A percentile compares a stretch with the other conserved stretches of the same genome.
These are phyloP conservation scores for Entelexis paramagnoliae DNA, from an alignment of 1,139 yeast genomes.

Conservation along the genomic window DNA sequence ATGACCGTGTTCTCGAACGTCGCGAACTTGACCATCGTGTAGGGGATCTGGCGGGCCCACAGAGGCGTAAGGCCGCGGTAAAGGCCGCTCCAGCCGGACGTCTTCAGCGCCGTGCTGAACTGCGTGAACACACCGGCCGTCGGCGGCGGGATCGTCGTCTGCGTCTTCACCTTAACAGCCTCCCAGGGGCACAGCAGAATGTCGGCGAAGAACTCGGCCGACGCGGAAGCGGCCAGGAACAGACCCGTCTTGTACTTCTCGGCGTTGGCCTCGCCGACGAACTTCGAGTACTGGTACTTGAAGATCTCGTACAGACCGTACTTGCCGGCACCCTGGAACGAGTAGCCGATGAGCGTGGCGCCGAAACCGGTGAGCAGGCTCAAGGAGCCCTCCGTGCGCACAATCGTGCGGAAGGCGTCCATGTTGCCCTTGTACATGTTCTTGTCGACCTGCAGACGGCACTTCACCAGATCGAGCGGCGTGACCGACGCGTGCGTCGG, in stretches of 20 bases:
- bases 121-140: conserved; percentile 57
- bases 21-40: conserved; percentile 93
- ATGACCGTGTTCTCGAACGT: conserved; percentile 84
- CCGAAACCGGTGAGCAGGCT: conserved; percentile 80
- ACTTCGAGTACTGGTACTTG: conserved; percentile 62
- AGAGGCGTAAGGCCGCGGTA: conserved; percentile 83
- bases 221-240: conserved; percentile 74
- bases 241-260: conserved; percentile 60
- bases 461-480: conserved; percentile 85
- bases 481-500: conserved; percentile 91
- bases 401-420: conserved; percentile 67
- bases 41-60: conserved; percentile 93
- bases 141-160: conserved; percentile 80
- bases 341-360: conserved; percentile 84
- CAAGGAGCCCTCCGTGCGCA: conserved; percentile 58
- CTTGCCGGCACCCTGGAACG: conserved; percentile 92
- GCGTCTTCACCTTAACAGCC: conserved; percentile 85
- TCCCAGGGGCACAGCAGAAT: conserved; percentile 83
- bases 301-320: conserved; percentile 88
- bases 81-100: conserved; percentile 57
- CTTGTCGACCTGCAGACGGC: conserved; percentile 80
- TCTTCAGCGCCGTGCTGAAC: conserved; percentile 50
- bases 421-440: conserved; percentile 59
- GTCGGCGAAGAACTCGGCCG: conserved; percentile 90
- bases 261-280: conserved; percentile 57